Base-by-base conservation (phyloP, 2,329 filamentous ascomycete species). In the Cercospora berteroae region DNA sequence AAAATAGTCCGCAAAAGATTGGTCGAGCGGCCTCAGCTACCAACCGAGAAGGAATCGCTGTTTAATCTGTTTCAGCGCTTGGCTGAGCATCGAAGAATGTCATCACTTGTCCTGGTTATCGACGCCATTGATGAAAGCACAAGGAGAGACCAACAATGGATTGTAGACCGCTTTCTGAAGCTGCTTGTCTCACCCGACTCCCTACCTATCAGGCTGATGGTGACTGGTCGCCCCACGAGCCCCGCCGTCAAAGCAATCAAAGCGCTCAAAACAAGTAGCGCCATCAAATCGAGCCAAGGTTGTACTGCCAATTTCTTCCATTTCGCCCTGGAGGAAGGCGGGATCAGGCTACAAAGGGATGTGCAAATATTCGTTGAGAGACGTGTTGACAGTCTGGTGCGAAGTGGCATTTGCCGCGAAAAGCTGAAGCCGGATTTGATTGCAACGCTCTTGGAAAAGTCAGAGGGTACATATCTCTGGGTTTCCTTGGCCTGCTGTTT, bases 111-210 rank as follows among this genome's bases (percentile, higher is more conserved):
- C 33, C 25, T 58, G 20, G 33, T 58, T 31, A 27, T 58, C 55
- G 55, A 58, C 27, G 55, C 55, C 55, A 58, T 58, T 58, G 55
- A 58, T 58, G 55, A 58, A 33, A 58, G 55, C 33, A 58, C n/a
- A 31, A 58, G 55, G 33, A 31, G n/a, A 33, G 55, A 58, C 27
- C 55, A 58, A 27, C 20, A 58, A 58, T 58, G 55, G 55, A 58
- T 33, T 27, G n/a, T 58, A 58, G 27, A 31, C 27, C 55, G 55
- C 27, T 58, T 58, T 31, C 25, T 58, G n/a, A 58, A 33, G 55
- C 27, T 58, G 27, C 55, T 58, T 18, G 27, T 33, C 20, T 27
- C 55, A 58, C 20, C 27, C 55, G 55, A 29, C 55, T 27, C 55
- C 25, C 55, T 31, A 33, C 27, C 27, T 20, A 58, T 58, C 55